Evolutionary conservation across 2,329 filamentous ascomycete genomes (phyloP), one percentile per base, ranked within the genome.

Genomic region (Amesomyces nigricolor): DNA sequence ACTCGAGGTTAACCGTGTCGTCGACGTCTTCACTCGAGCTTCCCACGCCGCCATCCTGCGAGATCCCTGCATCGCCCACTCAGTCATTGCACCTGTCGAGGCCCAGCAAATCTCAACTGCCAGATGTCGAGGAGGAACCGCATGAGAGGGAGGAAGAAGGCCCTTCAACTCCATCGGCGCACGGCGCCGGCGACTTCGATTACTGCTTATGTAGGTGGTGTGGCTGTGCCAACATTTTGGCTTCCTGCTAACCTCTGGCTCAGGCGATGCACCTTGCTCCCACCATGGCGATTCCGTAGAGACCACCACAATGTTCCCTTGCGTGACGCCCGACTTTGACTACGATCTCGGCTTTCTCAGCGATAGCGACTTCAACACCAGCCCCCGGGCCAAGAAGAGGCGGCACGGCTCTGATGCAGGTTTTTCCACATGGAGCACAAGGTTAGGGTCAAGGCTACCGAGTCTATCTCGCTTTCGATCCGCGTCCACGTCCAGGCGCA

Each of bases 81-180:
- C 76, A 75, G 57, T 72, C 72, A 39, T 49, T 61, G 14, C 67
- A 64, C 32, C 35, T 57, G 39, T 56, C 37, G 59, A 64, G 61
- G 61, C 74, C 81, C 0, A 76, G 78, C 64, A 89, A 89, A 71
- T 79, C 82, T 58, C 79, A 78, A 51, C 76, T 96, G 59, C 87
- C 89, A 14, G 88, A 94, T 65, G 87, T 96, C 17, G 82, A 91
- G 65, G 91, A 96, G 70, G 91, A 95, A 65, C 85, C 87, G 2
- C 72, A 84, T 42, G 87, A 91, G 68, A 80, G 79, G 52, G 87
- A 87, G 19, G 81, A 85, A 29, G 78, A 79, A 51, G 75, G 77
- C 48, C 72, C 78, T 57, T 75, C 77, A 56, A 70, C 75, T 46
- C 68, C 77, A 47, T 69, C 78, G 29, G 75, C 79, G 57, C 73